A percentile compares a stretch with the other conserved stretches of the same genome.
Evolutionary conservation across 176 grass and related monocot genomes (phyloP).

Genomic region (Themeda triandra): DNA sequence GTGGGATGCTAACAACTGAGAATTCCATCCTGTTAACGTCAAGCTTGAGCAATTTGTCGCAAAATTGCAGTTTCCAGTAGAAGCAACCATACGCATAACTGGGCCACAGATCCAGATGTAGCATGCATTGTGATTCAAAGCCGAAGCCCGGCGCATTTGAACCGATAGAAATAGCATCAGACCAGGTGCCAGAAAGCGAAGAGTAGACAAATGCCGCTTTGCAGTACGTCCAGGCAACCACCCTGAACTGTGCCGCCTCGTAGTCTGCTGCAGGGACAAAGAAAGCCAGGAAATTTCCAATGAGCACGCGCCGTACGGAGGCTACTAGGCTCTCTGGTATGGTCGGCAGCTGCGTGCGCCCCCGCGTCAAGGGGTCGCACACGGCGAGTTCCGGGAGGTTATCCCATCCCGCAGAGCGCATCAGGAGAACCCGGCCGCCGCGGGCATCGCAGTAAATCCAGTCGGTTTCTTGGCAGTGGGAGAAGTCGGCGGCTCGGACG

Average conservation of each 20-base stretch:
- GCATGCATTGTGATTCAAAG: no score
- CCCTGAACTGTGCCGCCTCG: not conserved
- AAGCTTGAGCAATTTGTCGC: not conserved
- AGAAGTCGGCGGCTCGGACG: not conserved
- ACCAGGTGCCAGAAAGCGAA: not conserved
- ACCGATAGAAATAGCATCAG: not conserved
- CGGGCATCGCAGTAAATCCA: not conserved
- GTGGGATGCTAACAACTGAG: not conserved
- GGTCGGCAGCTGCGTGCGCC: not conserved
- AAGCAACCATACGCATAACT: not conserved
- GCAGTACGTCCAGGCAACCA: not conserved
- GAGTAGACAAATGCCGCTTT: not conserved
- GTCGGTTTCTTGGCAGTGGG: not conserved
- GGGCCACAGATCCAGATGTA: no score
- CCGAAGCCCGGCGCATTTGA: no score
- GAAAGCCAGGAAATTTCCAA: not conserved
- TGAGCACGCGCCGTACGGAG: no score
- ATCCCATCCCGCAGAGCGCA: accelerated
- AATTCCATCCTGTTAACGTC: not conserved
- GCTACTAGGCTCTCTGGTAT: not conserved
- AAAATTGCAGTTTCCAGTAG: not conserved
- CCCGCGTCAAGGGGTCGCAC: not conserved
- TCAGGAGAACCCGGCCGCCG: not conserved
- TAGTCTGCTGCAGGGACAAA: not conserved
- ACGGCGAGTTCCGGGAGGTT: not conserved